phyloP scores from a whole-genome alignment of 306 rosid genomes.

The Cucurbita moschata region DNA sequence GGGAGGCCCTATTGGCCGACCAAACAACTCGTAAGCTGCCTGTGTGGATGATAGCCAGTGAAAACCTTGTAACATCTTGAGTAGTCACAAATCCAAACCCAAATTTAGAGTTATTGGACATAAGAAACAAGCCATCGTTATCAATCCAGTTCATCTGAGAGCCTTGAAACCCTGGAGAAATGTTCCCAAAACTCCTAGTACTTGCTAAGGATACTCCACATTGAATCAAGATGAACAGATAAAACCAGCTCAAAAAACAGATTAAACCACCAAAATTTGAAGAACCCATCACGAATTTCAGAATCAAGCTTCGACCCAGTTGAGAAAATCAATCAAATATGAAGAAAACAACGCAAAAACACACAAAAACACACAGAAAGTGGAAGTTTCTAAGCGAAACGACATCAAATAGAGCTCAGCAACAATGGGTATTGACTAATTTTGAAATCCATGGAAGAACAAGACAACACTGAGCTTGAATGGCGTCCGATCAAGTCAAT shows the following conservation, averaged over 20 bases:
- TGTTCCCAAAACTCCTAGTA: constrained; percentile 11
- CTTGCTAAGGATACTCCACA: constrained; percentile 38
- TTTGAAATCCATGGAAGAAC: background rate
- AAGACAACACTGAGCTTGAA: background rate
- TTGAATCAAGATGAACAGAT: constrained; percentile 20
- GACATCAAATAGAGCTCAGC: background rate
- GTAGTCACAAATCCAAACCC: constrained; percentile 39
- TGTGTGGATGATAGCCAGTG: constrained; percentile 32
- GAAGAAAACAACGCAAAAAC: background rate
- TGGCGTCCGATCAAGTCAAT: background rate
- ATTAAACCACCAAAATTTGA: background rate
- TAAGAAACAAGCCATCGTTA: constrained; percentile 40
- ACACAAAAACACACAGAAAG: background rate
- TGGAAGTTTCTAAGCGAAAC: background rate
- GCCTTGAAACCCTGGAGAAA: constrained; percentile 28
- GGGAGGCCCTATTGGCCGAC: constrained; percentile 59
- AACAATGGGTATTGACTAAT: too few relatives aligned
- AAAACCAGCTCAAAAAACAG: background rate
- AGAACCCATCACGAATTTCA: background rate
- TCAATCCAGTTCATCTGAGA: constrained; percentile 64
- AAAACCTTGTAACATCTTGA: constrained; percentile 34
- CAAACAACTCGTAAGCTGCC: constrained; percentile 24
- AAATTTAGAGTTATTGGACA: constrained; percentile 30
- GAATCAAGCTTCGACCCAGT: background rate
- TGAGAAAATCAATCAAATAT: background rate